Evolutionary conservation across 163 green algal species (phyloP), one percentile per base, ranked within the genome.

Genomic region (Coccomyxa subellipsoidea): DNA sequence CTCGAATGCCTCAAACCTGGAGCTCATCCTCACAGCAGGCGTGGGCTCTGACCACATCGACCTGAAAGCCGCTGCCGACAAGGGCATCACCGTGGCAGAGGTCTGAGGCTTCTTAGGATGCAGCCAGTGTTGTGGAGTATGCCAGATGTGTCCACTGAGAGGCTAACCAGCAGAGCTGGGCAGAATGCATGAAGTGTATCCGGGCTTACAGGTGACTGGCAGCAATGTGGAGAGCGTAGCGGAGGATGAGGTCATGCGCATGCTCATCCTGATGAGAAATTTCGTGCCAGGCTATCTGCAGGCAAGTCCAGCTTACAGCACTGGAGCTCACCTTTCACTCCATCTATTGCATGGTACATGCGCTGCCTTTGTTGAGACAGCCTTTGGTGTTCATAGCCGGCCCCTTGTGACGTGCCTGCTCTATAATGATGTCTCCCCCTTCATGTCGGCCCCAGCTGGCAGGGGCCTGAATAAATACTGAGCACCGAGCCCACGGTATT

Each of bases 11-110:
- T 35, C 66, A 15, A 85, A 84, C 25, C 59, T 88, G 8, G 83
- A 85, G 73, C 84, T 88, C 31, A 37, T 72, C 29, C 73, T 88
- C 36, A 88, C 84, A 0, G 84, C 84, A 36, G 84, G 84, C 38
- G 80, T 88, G 6, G 84, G 84, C 32, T 84, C 76, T 29, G 84
- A 88, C 35, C 84, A 88, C 53, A 73, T 88, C 2, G 84, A 88
- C 35, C 78, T 88, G 15, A 36, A 82, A 5, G 81, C 84, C 38
- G 84, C 84, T 18, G 72, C 84, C n/a, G 76, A 85, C 23, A 53
- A 36, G 10, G 81, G 78, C 78, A 79, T 88, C 34, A 88, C 84
- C 35, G 84, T 88, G 18, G 84, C 84, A 32, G 84, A 88, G 66
- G 81, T 85, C 34, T 84, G 21, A 2, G 47, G 8, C 8, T 73